Conservation (phyloP, 495 filamentous ascomycete species). For the Talaromyces proteolyticus region DNA sequence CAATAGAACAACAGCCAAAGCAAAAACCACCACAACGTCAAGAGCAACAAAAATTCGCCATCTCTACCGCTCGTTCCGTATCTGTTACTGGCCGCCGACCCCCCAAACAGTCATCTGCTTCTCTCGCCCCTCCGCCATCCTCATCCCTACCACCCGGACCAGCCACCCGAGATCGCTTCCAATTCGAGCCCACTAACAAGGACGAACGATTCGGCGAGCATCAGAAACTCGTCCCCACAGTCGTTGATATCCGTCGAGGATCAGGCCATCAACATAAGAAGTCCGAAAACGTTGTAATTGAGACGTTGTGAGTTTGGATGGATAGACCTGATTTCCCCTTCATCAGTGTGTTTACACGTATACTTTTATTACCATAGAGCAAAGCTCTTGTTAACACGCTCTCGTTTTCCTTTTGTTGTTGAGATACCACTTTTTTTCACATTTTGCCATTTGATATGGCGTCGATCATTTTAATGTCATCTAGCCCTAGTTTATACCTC, state of each 20-base stretch:
- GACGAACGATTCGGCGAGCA: conserved; percentile 3
- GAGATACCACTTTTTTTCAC: conserved; percentile 2
- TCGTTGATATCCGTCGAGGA: conserved; percentile 22
- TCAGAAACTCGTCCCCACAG: conserved; percentile 17
- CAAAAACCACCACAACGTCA: not conserved
- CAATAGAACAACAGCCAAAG: not conserved
- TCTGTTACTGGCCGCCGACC: conserved; percentile 29
- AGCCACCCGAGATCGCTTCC: too few relatives aligned
- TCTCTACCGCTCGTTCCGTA: conserved; percentile 36
- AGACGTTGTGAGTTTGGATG: conserved; percentile 18
- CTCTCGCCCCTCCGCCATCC: conserved; percentile 14
- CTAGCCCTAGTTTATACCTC: too few relatives aligned
- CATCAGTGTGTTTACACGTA: not conserved
- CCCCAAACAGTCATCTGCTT: conserved; percentile 27
- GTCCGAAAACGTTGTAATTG: conserved; percentile 33
- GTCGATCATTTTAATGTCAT: conserved; percentile 3
- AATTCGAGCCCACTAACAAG: not conserved
- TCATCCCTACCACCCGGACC: too few relatives aligned
- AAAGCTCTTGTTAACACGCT: not conserved
- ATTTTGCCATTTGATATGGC: conserved; percentile 3
- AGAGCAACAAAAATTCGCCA: conserved; percentile 14
- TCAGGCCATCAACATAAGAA: conserved; percentile 22
- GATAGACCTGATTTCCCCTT: not conserved
- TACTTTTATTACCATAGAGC: not conserved
- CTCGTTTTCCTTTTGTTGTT: not conserved